A percentile compares a stretch with the other conserved stretches of the same genome.
phyloP scores from a whole-genome alignment of 2,329 filamentous ascomycete genomes.

The Chaetomium sp. region DNA sequence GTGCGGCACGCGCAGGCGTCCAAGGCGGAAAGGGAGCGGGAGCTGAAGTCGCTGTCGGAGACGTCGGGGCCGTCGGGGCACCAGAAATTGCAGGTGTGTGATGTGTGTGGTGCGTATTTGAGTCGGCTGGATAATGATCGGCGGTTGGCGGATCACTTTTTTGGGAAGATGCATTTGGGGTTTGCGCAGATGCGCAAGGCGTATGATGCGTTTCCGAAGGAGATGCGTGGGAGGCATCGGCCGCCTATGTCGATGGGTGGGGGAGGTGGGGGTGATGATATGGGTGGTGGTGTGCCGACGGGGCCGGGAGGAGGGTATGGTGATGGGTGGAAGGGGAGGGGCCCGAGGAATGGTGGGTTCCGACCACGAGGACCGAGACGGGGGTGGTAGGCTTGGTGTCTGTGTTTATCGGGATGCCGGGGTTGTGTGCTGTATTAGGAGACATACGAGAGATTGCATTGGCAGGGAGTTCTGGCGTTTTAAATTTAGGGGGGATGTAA shows the following conservation, averaged over 20 bases:
- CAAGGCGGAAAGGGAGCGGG: constrained; percentile 77
- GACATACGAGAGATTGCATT: too few species aligned
- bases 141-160: constrained; percentile 91
- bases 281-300: constrained; percentile 43
- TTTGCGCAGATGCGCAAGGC: constrained; percentile 98
- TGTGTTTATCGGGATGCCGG: too few species aligned
- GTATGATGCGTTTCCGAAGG: constrained; percentile 77
- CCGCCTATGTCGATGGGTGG: constrained; percentile 42
- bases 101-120: constrained; percentile 94
- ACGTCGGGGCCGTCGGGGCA: constrained; percentile 89
- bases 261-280: constrained; percentile 34
- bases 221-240: constrained; percentile 60
- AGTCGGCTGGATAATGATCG: constrained; percentile 90
- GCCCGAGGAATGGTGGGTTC: constrained; percentile 44
- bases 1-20: constrained; percentile 72
- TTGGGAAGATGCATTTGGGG: constrained; percentile 98
- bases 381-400: constrained; percentile 30
- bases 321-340: constrained; percentile 40
- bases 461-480: background rate
- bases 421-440: too few species aligned
- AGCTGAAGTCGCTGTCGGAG: constrained; percentile 84
- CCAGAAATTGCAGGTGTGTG: constrained; percentile 97
- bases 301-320: constrained; percentile 40
- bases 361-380: constrained; percentile 46
- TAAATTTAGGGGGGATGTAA: constrained; percentile 31